These are phyloP conservation scores for Isatis tinctoria DNA, from an alignment of 345 rosid species.

Conservation along the genomic window DNA sequence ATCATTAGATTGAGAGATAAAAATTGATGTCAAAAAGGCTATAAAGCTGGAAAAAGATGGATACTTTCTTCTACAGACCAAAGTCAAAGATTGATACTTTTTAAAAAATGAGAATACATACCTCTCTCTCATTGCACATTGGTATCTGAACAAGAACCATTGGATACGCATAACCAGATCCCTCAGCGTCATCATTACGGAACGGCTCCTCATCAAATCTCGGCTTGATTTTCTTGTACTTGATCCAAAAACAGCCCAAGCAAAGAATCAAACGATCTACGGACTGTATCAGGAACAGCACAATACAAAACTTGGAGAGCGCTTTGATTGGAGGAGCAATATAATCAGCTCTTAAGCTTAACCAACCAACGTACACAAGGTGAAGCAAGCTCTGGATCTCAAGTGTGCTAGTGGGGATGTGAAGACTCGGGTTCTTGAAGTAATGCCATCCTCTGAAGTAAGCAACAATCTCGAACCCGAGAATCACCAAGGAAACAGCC, in stretches of 20 bases:
- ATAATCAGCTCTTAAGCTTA: constrained; percentile 55
- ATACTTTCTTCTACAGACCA: not conserved
- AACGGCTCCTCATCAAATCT: constrained; percentile 52
- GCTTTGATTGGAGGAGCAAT: constrained; percentile 61
- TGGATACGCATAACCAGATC: constrained; percentile 50
- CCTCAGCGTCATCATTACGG: constrained; percentile 51
- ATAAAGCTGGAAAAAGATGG: not conserved
- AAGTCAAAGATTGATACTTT: not conserved
- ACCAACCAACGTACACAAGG: constrained; percentile 58
- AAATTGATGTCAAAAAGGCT: not conserved
- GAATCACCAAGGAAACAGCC: constrained; percentile 41
- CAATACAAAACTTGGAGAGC: constrained; percentile 65
- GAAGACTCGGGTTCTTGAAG: constrained; percentile 55
- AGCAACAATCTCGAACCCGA: constrained; percentile 69
- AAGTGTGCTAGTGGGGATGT: constrained; percentile 48
- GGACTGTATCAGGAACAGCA: constrained; percentile 69
- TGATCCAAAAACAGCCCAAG: constrained; percentile 82
- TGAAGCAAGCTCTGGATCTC: constrained; percentile 68
- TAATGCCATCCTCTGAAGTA: constrained; percentile 79
- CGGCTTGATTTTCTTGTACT: constrained; percentile 65
- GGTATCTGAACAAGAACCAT: constrained; percentile 92
- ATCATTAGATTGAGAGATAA: not conserved
- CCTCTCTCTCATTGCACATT: constrained; percentile 84
- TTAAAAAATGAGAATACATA: constrained; percentile 23
- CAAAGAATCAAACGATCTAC: constrained; percentile 68